These are phyloP conservation scores for Clarireedia sp. DNA, from an alignment of 2,329 filamentous ascomycete genomes.

Conservation along the genomic window DNA sequence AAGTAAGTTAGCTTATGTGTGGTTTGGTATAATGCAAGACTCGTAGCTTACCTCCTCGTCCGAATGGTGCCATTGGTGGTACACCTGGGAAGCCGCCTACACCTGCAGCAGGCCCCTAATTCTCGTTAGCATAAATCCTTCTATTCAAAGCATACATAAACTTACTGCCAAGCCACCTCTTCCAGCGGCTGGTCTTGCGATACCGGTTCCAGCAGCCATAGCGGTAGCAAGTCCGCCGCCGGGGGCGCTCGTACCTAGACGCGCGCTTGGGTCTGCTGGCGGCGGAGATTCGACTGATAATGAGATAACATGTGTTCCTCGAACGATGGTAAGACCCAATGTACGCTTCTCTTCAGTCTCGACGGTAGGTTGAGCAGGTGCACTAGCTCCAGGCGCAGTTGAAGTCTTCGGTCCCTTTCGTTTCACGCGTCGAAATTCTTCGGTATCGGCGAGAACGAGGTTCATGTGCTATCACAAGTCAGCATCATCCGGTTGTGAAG, in stretches of 20 bases:
- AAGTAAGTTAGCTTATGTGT: conserved; percentile 9
- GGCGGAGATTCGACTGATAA: conserved; percentile 93
- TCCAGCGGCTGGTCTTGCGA: conserved; percentile 84
- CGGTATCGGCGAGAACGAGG: conserved; percentile 93
- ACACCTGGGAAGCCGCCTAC: conserved; percentile 64
- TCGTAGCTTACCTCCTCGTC: conserved; percentile 45
- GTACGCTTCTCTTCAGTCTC: conserved; percentile 96
- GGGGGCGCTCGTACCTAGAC: conserved; percentile 70
- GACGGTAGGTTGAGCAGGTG: conserved; percentile 57
- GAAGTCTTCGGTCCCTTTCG: conserved; percentile 68
- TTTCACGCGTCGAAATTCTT: conserved; percentile 92
- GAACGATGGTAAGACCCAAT: conserved; percentile 89
- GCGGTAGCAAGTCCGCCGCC: conserved; percentile 50
- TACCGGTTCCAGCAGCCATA: conserved; percentile 76
- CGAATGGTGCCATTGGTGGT: conserved; percentile 43
- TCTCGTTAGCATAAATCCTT: conserved; percentile 20
- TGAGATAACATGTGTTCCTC: conserved; percentile 89
- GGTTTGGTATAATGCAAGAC: background rate
- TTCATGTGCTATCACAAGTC: conserved; percentile 77
- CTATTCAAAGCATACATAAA: conserved; percentile 19
- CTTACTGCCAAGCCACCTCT: conserved; percentile 78
- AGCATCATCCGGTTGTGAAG: background rate
- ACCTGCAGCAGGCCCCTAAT: conserved; percentile 71
- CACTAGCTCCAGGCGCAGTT: conserved; percentile 45
- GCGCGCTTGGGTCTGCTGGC: conserved; percentile 83